Percentiles rank a stretch among this genome's conserved stretches.
These are phyloP conservation scores for Casuarina equisetifolia DNA, from an alignment of 306 rosid species.

Conservation along the genomic window DNA sequence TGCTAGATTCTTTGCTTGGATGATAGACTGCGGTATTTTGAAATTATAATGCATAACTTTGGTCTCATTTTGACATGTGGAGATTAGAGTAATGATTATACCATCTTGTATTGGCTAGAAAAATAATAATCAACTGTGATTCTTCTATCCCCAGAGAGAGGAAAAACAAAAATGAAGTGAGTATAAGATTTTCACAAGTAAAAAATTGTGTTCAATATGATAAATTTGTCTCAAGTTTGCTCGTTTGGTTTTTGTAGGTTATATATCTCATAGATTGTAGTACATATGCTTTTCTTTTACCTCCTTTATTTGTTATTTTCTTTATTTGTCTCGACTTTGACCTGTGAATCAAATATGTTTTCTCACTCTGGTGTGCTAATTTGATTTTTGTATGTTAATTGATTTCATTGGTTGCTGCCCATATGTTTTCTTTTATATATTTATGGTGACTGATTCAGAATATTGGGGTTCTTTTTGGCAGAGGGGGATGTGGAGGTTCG, in stretches of 20 bases:
- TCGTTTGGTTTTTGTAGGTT: neutral
- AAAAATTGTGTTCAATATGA: neutral
- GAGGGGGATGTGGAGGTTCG: conserved; percentile 2
- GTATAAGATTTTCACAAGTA: neutral
- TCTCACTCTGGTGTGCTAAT: no score
- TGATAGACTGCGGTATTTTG: conserved; percentile 16
- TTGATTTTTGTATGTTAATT: no score
- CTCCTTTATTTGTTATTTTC: neutral
- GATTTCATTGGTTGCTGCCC: no score
- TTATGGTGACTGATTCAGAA: neutral
- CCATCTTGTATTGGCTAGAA: conserved; percentile 5
- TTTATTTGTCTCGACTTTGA: no score
- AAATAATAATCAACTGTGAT: neutral
- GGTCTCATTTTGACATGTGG: conserved; percentile 31
- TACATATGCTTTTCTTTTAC: neutral
- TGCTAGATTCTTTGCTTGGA: conserved; percentile 16
- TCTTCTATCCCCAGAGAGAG: neutral
- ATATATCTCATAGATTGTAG: conserved; percentile 1
- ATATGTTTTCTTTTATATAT: no score
- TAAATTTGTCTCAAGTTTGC: neutral
- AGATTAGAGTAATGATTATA: conserved; percentile 32
- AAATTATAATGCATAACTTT: conserved; percentile 27
- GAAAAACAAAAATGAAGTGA: neutral
- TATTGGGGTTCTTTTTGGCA: neutral
- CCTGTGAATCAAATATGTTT: no score